Base-by-base conservation (phyloP, 2,329 filamentous ascomycete genomes). In the Exophiala viscosa region DNA sequence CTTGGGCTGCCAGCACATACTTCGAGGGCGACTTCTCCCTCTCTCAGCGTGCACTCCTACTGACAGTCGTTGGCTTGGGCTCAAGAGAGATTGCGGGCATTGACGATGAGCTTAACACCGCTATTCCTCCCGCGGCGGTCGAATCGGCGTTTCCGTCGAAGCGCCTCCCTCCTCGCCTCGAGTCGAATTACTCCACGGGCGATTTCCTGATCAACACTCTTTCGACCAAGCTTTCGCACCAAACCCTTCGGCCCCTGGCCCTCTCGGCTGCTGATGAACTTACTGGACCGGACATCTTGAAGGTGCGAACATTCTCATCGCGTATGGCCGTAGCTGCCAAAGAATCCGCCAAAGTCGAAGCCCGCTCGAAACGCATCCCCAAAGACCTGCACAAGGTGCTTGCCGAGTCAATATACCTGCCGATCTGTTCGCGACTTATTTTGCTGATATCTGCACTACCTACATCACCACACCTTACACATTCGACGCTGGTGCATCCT, bases 1-100 rank as follows among this genome's bases (percentile, higher is more conserved):
- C 83, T 11, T 95, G 89, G 86, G 88, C 95, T 53, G 84, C 87
- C 2, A 83, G 85, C 51, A 86, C 87, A 0, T 95, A 93, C 66
- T 97, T 96, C 66, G 86, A 90, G 38, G 91, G 91, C 13, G 93
- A 99, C 66, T 91, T 93, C 69, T 96, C 91, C 0, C 75, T 97
- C 34, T 82, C 85, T 0, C 92, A 97, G 67, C 81, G 93, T 35
- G 88, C 87, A 6, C 83, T 87, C 0, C 79, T 97, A 34, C 83
- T 99, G 47, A 86, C 89, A 15, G 85, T 88, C 0, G 74, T 99
- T 3, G 92, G 91, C 0, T 73, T 99, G 0, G 83, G 87, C 28
- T 88, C 88, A 2, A 82, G 92, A 53, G 91, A 97, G 69, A 71
- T 99, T 8, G 89, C 90, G 1, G 91, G 93, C 0, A 83, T 88